Percentiles rank a stretch among this genome's conserved stretches.
Conservation (phyloP, 768 basidiomycete species). For the Rubroboletus pulcherrimus region DNA sequence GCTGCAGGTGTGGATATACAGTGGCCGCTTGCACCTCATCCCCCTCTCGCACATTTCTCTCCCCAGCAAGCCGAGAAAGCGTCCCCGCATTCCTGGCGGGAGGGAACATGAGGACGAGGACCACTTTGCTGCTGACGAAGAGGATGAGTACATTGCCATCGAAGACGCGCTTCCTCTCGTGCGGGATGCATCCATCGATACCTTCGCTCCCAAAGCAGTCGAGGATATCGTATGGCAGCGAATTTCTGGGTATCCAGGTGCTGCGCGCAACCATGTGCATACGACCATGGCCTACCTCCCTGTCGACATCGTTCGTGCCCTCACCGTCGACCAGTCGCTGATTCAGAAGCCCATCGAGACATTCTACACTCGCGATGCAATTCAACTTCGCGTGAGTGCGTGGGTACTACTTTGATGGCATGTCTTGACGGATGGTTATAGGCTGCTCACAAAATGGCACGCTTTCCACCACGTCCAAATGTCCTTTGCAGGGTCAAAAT, state of each 20-base stretch:
- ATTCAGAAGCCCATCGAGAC: constrained; percentile 86
- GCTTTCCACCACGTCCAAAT: constrained; percentile 74
- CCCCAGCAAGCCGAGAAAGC: constrained; percentile 50
- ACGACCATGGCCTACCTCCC: constrained; percentile 77
- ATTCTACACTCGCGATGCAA: constrained; percentile 93
- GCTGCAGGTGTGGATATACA: constrained; percentile 87
- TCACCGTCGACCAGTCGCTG: constrained; percentile 59
- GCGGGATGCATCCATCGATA: constrained; percentile 49
- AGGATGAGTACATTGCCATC: constrained; percentile 50
- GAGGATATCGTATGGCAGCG: constrained; percentile 68
- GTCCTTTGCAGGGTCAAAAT: constrained; percentile 63
- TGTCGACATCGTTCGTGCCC: constrained; percentile 68
- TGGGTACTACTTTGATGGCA: not conserved
- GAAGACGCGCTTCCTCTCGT: constrained; percentile 65
- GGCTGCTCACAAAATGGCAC: constrained; percentile 86
- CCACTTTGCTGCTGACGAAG: constrained; percentile 34
- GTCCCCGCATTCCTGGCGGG: constrained; percentile 41
- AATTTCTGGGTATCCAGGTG: constrained; percentile 73
- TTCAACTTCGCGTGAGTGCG: constrained; percentile 74
- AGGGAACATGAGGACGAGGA: constrained; percentile 53
- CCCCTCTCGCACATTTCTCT: constrained; percentile 74
- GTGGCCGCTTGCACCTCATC: constrained; percentile 79
- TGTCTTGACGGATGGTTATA: constrained; percentile 30
- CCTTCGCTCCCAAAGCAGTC: constrained; percentile 55
- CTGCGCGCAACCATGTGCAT: constrained; percentile 67